Percentiles rank a stretch among this genome's conserved stretches.
Evolutionary conservation across 441 rosid genomes (phyloP).

Genomic region (Brassica hybrid): DNA sequence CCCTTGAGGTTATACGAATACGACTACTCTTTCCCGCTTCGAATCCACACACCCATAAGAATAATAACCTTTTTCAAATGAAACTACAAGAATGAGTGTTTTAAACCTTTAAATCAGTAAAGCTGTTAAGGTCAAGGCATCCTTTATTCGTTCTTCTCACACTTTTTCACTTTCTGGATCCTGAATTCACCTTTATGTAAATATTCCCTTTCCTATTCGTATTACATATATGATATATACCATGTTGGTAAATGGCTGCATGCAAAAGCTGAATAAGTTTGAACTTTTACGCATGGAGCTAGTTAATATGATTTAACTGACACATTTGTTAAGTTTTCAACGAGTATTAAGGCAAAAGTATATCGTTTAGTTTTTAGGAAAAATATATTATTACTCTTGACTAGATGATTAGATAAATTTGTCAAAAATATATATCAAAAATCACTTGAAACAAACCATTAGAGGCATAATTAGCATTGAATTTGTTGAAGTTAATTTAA

Average conservation of each 20-base stretch:
- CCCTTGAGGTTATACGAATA: neutral
- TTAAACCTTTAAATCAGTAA: neutral
- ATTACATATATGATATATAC: neutral
- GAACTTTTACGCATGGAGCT: conserved; percentile 1
- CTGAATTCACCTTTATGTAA: conserved; percentile 24
- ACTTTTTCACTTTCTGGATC: conserved; percentile 32
- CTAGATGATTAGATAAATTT: neutral
- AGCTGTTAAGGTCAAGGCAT: neutral
- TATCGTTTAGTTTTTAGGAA: neutral
- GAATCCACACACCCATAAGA: neutral
- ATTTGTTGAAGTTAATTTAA: neutral
- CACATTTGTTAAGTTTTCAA: neutral
- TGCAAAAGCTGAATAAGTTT: conserved; percentile 10
- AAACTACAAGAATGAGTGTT: neutral
- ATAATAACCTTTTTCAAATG: neutral
- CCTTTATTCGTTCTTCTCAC: neutral
- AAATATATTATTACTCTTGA: neutral
- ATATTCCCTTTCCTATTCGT: neutral
- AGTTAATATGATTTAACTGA: neutral
- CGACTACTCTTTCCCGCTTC: conserved; percentile 1
- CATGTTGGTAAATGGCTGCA: neutral
- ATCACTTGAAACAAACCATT: neutral
- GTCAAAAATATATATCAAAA: neutral
- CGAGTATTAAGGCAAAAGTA: neutral
- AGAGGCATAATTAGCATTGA: neutral